Conservation (phyloP, 2,329 filamentous ascomycete genomes). For the Diaporthe amygdali region DNA sequence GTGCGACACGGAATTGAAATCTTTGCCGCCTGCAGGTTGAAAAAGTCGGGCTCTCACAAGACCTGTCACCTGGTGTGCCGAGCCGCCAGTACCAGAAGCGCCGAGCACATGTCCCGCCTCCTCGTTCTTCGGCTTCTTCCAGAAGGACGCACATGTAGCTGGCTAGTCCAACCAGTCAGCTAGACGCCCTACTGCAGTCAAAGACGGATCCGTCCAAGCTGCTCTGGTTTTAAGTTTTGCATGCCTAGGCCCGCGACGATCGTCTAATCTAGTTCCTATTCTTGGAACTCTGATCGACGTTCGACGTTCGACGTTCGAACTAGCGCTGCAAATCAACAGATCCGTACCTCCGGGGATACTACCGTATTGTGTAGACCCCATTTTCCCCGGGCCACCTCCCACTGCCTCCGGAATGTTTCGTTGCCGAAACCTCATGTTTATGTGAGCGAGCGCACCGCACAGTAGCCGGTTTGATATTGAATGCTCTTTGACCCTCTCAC, state of each 20-base stretch:
- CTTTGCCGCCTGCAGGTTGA: conserved; percentile 5
- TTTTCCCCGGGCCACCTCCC: background rate
- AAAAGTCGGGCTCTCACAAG: background rate
- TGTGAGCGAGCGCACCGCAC: background rate
- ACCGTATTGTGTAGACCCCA: background rate
- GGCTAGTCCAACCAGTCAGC: background rate
- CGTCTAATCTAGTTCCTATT: conserved; percentile 16
- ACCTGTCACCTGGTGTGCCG: background rate
- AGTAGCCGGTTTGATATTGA: conserved; percentile 11
- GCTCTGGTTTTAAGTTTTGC: background rate
- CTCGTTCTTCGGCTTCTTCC: conserved; percentile 14
- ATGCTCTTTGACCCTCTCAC: background rate
- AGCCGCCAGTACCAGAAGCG: conserved; percentile 11
- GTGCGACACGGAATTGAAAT: conserved; percentile 2
- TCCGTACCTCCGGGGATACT: background rate
- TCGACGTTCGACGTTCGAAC: conserved; percentile 6
- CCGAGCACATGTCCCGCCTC: background rate
- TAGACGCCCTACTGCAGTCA: background rate
- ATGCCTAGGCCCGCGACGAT: conserved; percentile 11
- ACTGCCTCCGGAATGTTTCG: conserved; percentile 7
- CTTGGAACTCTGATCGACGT: conserved; percentile 19
- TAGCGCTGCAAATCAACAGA: conserved; percentile 16
- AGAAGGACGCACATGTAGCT: background rate
- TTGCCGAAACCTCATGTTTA: conserved; percentile 11
- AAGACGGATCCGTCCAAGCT: conserved; percentile 16